Conservation (phyloP, 2,329 filamentous ascomycete genomes). For the Colletotrichum abscissum region DNA sequence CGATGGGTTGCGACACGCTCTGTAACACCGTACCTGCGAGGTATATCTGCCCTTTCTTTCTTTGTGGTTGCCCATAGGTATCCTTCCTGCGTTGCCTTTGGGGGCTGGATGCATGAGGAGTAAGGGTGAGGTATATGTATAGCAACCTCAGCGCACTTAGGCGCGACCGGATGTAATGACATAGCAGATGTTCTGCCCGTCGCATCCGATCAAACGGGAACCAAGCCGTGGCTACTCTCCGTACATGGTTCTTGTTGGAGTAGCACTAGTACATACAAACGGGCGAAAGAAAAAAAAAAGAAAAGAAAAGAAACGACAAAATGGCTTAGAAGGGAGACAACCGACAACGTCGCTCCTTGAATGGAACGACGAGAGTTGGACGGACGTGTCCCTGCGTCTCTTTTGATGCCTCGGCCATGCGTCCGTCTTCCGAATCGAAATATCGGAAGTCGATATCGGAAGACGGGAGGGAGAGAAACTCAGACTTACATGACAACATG, state of each 20-base stretch:
- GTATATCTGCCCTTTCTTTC: not conserved
- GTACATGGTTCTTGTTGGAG: too few species aligned
- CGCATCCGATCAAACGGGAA: constrained; percentile 20
- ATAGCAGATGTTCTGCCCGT: constrained; percentile 21
- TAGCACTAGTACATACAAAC: not conserved
- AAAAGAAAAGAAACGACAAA: not conserved
- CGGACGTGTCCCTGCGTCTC: not conserved
- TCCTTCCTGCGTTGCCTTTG: not conserved
- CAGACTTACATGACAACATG: too few species aligned
- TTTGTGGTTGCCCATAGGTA: not conserved
- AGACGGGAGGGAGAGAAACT: not conserved
- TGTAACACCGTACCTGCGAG: not conserved
- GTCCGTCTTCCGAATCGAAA: not conserved
- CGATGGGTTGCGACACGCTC: not conserved
- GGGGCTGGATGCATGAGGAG: constrained; percentile 17
- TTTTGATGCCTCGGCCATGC: not conserved
- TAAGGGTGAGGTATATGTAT: not conserved
- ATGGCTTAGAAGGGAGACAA: not conserved
- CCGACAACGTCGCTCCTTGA: not conserved
- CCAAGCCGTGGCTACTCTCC: constrained; percentile 1
- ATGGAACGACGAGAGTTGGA: not conserved
- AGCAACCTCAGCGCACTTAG: not conserved
- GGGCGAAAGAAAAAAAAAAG: not conserved
- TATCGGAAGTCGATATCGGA: not conserved
- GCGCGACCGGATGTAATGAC: constrained; percentile 5